Percentiles rank a stretch among this genome's conserved stretches.
Conservation (phyloP, 306 rosid species). For the Prinsepia uniflora region DNA sequence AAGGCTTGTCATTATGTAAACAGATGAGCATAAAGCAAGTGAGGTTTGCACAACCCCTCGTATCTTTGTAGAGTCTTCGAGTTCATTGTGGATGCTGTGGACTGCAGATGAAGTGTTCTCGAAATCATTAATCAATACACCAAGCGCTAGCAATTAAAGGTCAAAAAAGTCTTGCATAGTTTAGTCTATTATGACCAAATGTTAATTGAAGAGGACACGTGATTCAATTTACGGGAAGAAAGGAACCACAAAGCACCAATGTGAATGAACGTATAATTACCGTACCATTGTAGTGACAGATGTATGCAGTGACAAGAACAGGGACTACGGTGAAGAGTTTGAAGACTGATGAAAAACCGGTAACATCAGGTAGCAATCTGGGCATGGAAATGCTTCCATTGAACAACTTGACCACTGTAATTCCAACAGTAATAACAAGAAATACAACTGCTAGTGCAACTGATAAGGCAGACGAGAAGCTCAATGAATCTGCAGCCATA, state of each 20-base stretch:
- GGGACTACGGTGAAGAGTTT: slow-evolving; percentile 75
- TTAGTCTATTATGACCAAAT: not conserved
- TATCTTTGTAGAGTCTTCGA: slow-evolving; percentile 64
- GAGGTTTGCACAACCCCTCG: slow-evolving; percentile 60
- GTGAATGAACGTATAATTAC: slow-evolving; percentile 3
- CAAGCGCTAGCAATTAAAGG: not conserved
- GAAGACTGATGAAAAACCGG: slow-evolving; percentile 49
- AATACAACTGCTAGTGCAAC: slow-evolving; percentile 74
- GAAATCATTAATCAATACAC: slow-evolving; percentile 13
- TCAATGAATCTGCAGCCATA: slow-evolving; percentile 80
- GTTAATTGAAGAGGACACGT: not conserved
- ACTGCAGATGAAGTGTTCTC: slow-evolving; percentile 49
- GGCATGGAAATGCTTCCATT: slow-evolving; percentile 76
- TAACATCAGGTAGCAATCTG: slow-evolving; percentile 59
- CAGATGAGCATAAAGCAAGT: slow-evolving; percentile 68
- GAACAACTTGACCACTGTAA: slow-evolving; percentile 60
- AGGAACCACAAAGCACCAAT: not conserved
- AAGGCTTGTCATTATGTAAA: slow-evolving; percentile 75
- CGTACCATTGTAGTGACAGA: slow-evolving; percentile 89
- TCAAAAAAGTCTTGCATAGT: not conserved
- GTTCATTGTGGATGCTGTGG: slow-evolving; percentile 74
- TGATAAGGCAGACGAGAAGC: slow-evolving; percentile 79
- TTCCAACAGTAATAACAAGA: slow-evolving; percentile 82
- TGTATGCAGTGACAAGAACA: slow-evolving; percentile 70
- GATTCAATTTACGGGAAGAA: not conserved